Percentiles rank a stretch among this genome's conserved stretches.
Evolutionary conservation across 139 green algal species (phyloP).

Genomic region (Micromonas pusilla): DNA sequence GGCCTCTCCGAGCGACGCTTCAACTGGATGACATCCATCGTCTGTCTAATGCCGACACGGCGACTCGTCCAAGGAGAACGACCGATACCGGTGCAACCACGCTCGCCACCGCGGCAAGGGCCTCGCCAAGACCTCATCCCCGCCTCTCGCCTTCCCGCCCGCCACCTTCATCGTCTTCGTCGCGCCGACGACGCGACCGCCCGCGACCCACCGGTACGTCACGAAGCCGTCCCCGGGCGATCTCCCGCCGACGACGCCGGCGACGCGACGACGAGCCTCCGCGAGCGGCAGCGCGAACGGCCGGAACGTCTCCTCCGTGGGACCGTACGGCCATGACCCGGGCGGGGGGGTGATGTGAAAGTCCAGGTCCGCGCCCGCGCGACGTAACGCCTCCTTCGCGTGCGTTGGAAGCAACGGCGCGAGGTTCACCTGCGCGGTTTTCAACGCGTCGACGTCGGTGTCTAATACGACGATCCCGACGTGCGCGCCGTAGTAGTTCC

Average conservation of each 20-base stretch:
- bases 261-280: background rate
- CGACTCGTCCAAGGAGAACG: no score
- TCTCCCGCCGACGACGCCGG: background rate
- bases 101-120: no score
- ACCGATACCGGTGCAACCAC: no score
- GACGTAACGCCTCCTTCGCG: background rate
- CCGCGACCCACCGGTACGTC: background rate
- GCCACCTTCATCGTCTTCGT: background rate
- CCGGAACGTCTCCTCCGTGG: background rate
- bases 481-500: no score
- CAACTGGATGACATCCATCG: no score
- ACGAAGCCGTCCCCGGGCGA: background rate
- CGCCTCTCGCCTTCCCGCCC: background rate
- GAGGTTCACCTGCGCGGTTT: background rate
- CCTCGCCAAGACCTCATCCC: no score
- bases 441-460: background rate
- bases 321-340: background rate
- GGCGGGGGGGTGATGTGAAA: background rate
- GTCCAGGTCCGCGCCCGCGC: background rate
- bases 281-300: background rate
- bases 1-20: no score
- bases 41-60: no score
- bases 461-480: no score
- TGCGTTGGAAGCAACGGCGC: background rate
- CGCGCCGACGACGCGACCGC: no score